Base-by-base conservation (phyloP, 139 green algal species). In the Desmodesmus armatus region DNA sequence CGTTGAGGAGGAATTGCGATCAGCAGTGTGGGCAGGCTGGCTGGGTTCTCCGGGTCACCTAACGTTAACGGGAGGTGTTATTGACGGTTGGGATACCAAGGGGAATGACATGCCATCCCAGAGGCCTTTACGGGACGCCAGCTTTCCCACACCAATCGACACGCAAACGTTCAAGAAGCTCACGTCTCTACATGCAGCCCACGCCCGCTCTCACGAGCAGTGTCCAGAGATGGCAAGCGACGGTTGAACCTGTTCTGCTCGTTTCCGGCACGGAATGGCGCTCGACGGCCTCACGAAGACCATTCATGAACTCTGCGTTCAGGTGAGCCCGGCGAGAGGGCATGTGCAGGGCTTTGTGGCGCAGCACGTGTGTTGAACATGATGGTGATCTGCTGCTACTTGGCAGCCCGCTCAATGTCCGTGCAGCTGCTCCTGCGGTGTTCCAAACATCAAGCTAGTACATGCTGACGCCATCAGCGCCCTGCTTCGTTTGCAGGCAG, bases 1-100 rank as follows among this genome's bases (percentile, higher is more conserved):
- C n/a, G n/a, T n/a, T n/a, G n/a, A n/a, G n/a, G n/a, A n/a, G n/a
- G n/a, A n/a, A n/a, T n/a, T n/a, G n/a, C n/a, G n/a, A n/a, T n/a
- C n/a, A n/a, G n/a, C n/a, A n/a, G n/a, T n/a, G n/a, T n/a, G n/a
- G n/a, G n/a, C n/a, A n/a, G n/a, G n/a, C n/a, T n/a, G n/a, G n/a
- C n/a, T n/a, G n/a, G n/a, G n/a, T n/a, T n/a, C n/a, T n/a, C 58
- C 58, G 58, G 58, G 58, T 15, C 9, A 21, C 67, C 11, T 9
- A 31, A 49, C 17, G 2, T 19, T 74, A 74, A 74, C 66, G 66
- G 66, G 66, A 74, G 66, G 66, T 74, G 66, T 74, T 74, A 74
- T 11, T 9, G 23, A 33, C 19, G 33, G 29, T 13, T 3, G 25
- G 47, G 66, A 33, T 5, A 49, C 47, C 66, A 47, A 13, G 21